Conservation (phyloP, 169 alveolate genomes). For the Plasmodium berghei region DNA sequence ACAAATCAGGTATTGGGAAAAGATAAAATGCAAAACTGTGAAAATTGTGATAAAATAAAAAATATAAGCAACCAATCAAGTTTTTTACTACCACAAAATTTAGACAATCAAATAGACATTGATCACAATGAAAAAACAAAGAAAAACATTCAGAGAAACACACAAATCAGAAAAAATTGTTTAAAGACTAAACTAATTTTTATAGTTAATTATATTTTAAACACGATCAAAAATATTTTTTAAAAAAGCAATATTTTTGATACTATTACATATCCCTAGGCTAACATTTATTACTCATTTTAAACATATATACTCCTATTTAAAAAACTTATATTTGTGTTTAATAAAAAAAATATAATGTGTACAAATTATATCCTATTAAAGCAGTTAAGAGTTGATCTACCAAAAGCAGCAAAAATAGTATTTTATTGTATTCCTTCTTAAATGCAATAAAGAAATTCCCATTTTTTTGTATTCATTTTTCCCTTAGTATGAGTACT, state of each 20-base stretch:
- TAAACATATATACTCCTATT: background rate
- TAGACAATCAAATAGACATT: slow-evolving; percentile 13
- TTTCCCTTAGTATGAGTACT: too few relatives aligned
- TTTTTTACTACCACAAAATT: slow-evolving; percentile 10
- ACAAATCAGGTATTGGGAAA: background rate
- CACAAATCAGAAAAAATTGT: background rate
- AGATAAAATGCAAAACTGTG: background rate
- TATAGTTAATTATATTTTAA: slow-evolving; percentile 56
- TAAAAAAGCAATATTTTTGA: background rate
- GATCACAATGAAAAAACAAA: slow-evolving; percentile 11
- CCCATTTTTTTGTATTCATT: too few relatives aligned
- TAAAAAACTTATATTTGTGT: too few relatives aligned
- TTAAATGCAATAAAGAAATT: too few relatives aligned
- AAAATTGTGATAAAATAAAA: background rate
- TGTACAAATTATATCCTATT: too few relatives aligned
- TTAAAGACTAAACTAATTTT: slow-evolving; percentile 40
- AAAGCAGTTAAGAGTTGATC: too few relatives aligned
- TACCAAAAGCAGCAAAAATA: too few relatives aligned
- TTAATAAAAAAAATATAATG: too few relatives aligned
- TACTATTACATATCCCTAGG: background rate
- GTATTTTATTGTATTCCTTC: too few relatives aligned
- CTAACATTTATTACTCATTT: too few relatives aligned
- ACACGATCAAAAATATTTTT: slow-evolving; percentile 12
- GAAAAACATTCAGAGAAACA: slow-evolving; percentile 1
- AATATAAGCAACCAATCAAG: slow-evolving; percentile 17